Conservation (phyloP, 331 rosid species). For the Quercus tomentella region DNA sequence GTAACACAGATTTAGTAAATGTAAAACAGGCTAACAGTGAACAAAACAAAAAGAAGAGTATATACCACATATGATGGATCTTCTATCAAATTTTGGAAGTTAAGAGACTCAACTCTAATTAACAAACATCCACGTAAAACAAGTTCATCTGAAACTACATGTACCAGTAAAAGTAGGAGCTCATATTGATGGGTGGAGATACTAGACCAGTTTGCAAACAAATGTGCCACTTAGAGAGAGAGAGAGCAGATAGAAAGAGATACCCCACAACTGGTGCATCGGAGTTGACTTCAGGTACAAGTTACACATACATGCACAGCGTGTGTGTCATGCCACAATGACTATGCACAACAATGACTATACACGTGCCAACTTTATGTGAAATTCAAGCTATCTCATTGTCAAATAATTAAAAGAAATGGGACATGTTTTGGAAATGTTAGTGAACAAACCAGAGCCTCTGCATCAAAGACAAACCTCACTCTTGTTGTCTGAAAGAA, state of each 20-base stretch:
- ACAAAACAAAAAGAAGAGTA: slow-evolving; percentile 3
- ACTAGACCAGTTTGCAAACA: background rate
- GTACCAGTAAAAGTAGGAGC: background rate
- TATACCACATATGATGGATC: background rate
- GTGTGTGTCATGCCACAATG: no score
- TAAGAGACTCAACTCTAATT: background rate
- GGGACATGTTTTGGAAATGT: slow-evolving; percentile 12
- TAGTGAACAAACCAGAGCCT: slow-evolving; percentile 76
- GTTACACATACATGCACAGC: background rate
- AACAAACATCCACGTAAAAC: background rate
- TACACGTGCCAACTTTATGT: background rate
- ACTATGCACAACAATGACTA: background rate
- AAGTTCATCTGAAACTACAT: background rate
- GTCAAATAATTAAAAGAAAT: slow-evolving; percentile 1
- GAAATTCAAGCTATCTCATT: background rate
- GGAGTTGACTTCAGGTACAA: background rate
- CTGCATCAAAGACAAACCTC: slow-evolving; percentile 78
- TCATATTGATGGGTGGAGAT: background rate
- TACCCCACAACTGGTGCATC: background rate
- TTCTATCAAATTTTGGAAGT: background rate
- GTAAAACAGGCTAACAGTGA: background rate
- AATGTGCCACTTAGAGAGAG: background rate
- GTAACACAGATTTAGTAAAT: background rate
- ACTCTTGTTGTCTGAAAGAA: slow-evolving; percentile 78
- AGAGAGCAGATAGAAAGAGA: background rate